These are phyloP conservation scores for Pyrrhoderma lamaoense DNA, from an alignment of 1,284 basidiomycete genomes.

Conservation along the genomic window DNA sequence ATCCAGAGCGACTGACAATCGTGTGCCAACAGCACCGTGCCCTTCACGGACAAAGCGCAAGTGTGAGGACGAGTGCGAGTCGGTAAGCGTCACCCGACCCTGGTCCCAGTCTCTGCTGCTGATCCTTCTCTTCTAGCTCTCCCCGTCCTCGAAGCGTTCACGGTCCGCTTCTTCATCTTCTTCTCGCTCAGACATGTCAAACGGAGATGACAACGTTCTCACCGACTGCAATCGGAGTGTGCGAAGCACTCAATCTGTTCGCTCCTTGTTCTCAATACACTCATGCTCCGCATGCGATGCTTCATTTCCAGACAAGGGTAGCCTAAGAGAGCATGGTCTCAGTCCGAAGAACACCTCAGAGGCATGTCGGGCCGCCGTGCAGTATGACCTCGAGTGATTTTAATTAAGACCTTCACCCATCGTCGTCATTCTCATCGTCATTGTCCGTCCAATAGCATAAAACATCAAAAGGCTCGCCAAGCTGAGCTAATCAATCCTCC, in stretches of 20 bases:
- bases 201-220: too few relatives aligned
- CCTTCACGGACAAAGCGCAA: slow-evolving; percentile 28
- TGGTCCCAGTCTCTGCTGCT: neutral
- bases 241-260: neutral
- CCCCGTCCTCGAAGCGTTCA: slow-evolving; percentile 18
- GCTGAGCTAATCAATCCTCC: too few relatives aligned
- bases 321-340: slow-evolving; percentile 51
- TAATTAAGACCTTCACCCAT: neutral
- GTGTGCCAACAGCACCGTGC: slow-evolving; percentile 19
- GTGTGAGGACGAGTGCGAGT: slow-evolving; percentile 33
- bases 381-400: slow-evolving; percentile 61
- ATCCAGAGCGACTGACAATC: too few relatives aligned
- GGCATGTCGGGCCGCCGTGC: slow-evolving; percentile 63
- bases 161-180: slow-evolving; percentile 1
- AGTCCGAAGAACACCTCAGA: slow-evolving; percentile 42
- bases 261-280: slow-evolving; percentile 27
- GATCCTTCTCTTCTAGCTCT: slow-evolving; percentile 8
- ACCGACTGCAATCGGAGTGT: too few relatives aligned
- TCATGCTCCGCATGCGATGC: slow-evolving; percentile 66
- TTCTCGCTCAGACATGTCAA: too few relatives aligned
- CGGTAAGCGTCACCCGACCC: slow-evolving; percentile 33
- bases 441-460: too few relatives aligned
- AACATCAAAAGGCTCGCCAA: too few relatives aligned
- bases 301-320: slow-evolving; percentile 47
- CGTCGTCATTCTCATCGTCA: neutral